These are phyloP conservation scores for Drechslerella stenobrocha DNA, from an alignment of 2,329 filamentous ascomycete species.

Conservation along the genomic window DNA sequence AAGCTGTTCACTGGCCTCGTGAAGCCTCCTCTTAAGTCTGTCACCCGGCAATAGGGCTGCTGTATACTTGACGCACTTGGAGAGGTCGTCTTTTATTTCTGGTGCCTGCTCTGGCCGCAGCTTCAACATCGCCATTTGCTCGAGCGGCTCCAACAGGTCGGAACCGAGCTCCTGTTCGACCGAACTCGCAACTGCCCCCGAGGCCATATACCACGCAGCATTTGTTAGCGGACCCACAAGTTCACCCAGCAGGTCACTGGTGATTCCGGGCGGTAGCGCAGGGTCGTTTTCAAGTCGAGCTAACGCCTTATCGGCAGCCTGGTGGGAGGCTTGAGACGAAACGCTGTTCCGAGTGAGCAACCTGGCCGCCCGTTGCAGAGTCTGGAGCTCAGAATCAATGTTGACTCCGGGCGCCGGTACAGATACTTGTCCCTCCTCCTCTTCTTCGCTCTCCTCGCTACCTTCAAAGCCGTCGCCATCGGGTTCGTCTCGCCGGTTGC, in stretches of 20 bases:
- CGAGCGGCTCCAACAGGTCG: constrained; percentile 14
- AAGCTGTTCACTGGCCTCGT: constrained; percentile 11
- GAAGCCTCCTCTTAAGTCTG: constrained; percentile 1
- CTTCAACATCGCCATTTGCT: constrained; percentile 19
- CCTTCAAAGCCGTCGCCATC: constrained; percentile 6
- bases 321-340: constrained; percentile 4
- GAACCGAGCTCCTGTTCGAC: constrained; percentile 9
- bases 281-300: constrained; percentile 17
- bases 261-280: constrained; percentile 7
- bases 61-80: constrained; percentile 16
- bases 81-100: constrained; percentile 8
- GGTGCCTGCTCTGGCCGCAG: constrained; percentile 11
- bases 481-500: constrained; percentile 7
- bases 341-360: constrained; percentile 10
- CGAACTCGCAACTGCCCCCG: constrained; percentile 13
- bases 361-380: constrained; percentile 6
- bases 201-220: constrained; percentile 12
- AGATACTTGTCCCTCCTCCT: background rate
- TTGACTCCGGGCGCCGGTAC: background rate
- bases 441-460: constrained; percentile 3
- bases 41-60: constrained; percentile 6
- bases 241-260: constrained; percentile 7
- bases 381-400: constrained; percentile 13
- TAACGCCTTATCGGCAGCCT: constrained; percentile 17
- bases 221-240: constrained; percentile 11